These are phyloP conservation scores for Arthroderma sp. DNA, from an alignment of 2,329 filamentous ascomycete species.

Conservation along the genomic window DNA sequence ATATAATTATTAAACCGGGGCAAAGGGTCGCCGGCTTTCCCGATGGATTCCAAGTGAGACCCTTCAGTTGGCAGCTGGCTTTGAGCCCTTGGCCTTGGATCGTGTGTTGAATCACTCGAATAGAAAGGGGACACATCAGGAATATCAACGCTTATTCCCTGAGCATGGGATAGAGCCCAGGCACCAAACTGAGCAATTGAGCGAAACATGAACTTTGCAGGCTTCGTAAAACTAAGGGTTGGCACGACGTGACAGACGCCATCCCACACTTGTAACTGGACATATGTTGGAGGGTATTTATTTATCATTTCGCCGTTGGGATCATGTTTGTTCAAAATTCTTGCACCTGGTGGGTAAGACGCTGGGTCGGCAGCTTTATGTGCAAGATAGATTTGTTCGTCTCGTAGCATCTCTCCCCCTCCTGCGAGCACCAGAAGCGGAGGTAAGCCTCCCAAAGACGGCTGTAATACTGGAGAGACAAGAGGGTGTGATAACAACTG, in stretches of 20 bases:
- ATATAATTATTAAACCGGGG: conserved; percentile 72
- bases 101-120: neutral
- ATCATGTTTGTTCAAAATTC: conserved; percentile 50
- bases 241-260: conserved; percentile 85
- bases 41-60: conserved; percentile 40
- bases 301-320: conserved; percentile 40
- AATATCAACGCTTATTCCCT: conserved; percentile 68
- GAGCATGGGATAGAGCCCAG: conserved; percentile 75
- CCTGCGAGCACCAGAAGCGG: conserved; percentile 77
- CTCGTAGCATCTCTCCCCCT: conserved; percentile 75
- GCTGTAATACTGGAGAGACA: conserved; percentile 77
- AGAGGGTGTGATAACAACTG: conserved; percentile 72
- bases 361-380: conserved; percentile 83
- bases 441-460: conserved; percentile 77
- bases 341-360: conserved; percentile 57
- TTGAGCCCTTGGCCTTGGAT: neutral
- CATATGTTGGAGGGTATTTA: conserved; percentile 69
- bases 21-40: conserved; percentile 73
- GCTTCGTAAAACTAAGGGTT: conserved; percentile 89
- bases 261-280: conserved; percentile 93
- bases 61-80: conserved; percentile 10
- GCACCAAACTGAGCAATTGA: conserved; percentile 86
- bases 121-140: conserved; percentile 39
- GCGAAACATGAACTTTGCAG: conserved; percentile 91
- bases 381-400: conserved; percentile 89